Evolutionary conservation across 139 green algal species (phyloP), one percentile per base, ranked within the genome.

Genomic region (Dunaliella primolecta): DNA sequence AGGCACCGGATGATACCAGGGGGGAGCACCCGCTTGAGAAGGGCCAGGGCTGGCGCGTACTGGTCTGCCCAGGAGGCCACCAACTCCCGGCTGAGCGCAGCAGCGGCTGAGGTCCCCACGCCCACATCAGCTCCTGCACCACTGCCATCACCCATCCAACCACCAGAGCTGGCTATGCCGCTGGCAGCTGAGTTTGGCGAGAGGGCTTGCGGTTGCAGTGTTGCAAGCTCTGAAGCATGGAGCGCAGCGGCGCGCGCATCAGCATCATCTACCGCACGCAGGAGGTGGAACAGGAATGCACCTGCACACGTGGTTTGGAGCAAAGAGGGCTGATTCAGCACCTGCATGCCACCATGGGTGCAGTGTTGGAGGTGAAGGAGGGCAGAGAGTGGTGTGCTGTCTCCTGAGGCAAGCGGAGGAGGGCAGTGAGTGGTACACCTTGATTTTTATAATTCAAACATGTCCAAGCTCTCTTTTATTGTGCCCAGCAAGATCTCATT

Each of bases 61-160:
- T 94, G 91, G 71, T 98, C 95, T 1, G 87, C 90, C 95, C 94
- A 98, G 27, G 95, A 91, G 0, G 93, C 91, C 3, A 98, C 92
- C 30, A 98, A 90, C 64, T 97, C 89, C 57, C 91, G 88, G 78
- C 89, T 87, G 30, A 91, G 78, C 46, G 46, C 46, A 25, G 46
- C 46, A 64, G 46, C 46, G 7, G 46, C 46, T 15, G 46, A 64
- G 7, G 46, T 64, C 7, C 46, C 46, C 46, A 64, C 46, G 46
- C 7, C 7, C 46, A 64, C 46, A 64, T 64, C 46, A 64, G 7
- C 15, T 15, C 7, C 15, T 7, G 7, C 15, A 15, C 7, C 46
- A 15, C 46, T 64, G 7, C 7, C 46, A 15, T 64, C 46, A 15
- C 7, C 46, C 15, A 7, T 15, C 7, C 15, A 15, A 7, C 7